phyloP scores from a whole-genome alignment of 768 basidiomycete genomes.

The Leccinellum rugosiceps region DNA sequence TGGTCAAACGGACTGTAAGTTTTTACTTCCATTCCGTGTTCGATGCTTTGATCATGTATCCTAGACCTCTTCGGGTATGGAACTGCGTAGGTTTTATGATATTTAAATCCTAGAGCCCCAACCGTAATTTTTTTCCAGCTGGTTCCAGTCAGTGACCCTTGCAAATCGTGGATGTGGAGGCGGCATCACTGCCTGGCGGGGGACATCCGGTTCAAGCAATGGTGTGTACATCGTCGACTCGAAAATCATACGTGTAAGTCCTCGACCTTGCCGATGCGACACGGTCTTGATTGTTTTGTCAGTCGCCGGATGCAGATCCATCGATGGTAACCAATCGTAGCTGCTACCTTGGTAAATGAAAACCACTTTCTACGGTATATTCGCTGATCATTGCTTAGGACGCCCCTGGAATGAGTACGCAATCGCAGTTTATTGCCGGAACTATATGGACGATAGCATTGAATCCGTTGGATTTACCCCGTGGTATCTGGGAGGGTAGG shows the following conservation, averaged over 20 bases:
- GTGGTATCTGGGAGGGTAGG: slow-evolving; percentile 31
- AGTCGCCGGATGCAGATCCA: slow-evolving; percentile 58
- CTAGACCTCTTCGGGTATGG: neutral
- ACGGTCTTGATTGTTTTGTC: slow-evolving; percentile 23
- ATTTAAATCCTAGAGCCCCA: too few relatives aligned
- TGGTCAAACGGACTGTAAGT: slow-evolving; percentile 60
- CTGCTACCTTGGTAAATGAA: slow-evolving; percentile 46
- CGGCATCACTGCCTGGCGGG: slow-evolving; percentile 62
- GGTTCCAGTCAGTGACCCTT: slow-evolving; percentile 56
- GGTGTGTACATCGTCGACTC: slow-evolving; percentile 28
- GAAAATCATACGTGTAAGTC: neutral
- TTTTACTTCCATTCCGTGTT: neutral
- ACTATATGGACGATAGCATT: slow-evolving; percentile 39
- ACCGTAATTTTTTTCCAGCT: slow-evolving; percentile 30
- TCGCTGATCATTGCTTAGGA: slow-evolving; percentile 2
- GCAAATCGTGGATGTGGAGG: slow-evolving; percentile 63
- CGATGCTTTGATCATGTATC: neutral
- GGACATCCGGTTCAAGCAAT: slow-evolving; percentile 37
- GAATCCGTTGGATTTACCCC: slow-evolving; percentile 49
- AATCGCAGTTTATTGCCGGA: slow-evolving; percentile 41
- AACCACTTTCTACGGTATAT: neutral
- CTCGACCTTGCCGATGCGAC: neutral
- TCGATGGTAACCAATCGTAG: slow-evolving; percentile 42
- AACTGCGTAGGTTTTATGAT: neutral
- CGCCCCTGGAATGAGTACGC: slow-evolving; percentile 65